Evolutionary conservation across 345 rosid species (phyloP).

Genomic region (Hirschfeldia incana): DNA sequence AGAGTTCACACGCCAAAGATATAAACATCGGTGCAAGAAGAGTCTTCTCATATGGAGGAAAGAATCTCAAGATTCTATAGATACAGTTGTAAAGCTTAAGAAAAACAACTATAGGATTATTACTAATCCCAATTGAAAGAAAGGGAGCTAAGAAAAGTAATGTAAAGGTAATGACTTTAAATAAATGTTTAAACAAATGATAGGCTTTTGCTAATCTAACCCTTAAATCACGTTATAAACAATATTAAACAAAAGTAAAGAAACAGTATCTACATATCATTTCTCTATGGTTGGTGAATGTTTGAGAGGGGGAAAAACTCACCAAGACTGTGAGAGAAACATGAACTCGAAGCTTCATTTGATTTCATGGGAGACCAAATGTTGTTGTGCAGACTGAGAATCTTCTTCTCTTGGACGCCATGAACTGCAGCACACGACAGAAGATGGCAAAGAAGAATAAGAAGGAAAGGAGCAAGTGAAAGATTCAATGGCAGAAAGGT

Average conservation of each 20-base stretch:
- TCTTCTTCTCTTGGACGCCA: constrained; percentile 34
- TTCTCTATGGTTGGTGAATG: constrained; percentile 27
- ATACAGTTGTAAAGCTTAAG: neutral
- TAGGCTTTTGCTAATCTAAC: constrained; percentile 19
- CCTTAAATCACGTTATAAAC: constrained; percentile 20
- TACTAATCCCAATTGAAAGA: constrained; percentile 25
- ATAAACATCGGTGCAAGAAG: neutral
- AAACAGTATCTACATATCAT: neutral
- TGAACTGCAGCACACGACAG: constrained; percentile 18
- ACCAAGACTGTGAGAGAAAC: constrained; percentile 36
- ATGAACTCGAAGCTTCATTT: constrained; percentile 22
- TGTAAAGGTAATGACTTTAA: constrained; percentile 31
- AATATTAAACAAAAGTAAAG: constrained; percentile 19
- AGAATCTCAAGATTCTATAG: constrained; percentile 23
- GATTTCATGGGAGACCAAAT: constrained; percentile 29
- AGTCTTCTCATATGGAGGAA: constrained; percentile 11
- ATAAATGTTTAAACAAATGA: constrained; percentile 5
- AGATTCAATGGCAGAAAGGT: constrained; percentile 27
- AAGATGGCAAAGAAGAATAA: constrained; percentile 18
- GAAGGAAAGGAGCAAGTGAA: constrained; percentile 24
- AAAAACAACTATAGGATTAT: neutral
- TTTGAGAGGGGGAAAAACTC: neutral
- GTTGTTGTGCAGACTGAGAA: constrained; percentile 26
- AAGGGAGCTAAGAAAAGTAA: constrained; percentile 12
- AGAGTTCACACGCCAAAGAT: constrained; percentile 23